Evolutionary conservation across 257 asterid species (phyloP), one percentile per base, ranked within the genome.

Genomic region (Osmanthus fragrans): DNA sequence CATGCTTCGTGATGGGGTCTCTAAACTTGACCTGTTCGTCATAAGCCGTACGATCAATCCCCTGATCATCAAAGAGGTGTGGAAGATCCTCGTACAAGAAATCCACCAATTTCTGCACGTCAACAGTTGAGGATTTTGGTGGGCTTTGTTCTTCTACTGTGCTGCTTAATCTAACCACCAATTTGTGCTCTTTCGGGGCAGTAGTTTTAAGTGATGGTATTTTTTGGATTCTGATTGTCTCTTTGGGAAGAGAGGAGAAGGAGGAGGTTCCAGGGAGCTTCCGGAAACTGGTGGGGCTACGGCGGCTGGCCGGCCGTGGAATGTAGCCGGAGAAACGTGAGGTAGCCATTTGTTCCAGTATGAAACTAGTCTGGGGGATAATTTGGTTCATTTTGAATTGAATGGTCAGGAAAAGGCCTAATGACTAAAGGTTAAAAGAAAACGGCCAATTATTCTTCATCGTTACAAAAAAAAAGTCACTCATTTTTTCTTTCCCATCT

Each of bases 11-110:
- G 64, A 93, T 91, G 19, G 97, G 98, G 78, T 91, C 98, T 56
- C 96, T 84, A 83, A 89, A 93, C 87, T 84, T 83, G 6, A 93
- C 93, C 40, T 85, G 87, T 34, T 87, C 96, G 64, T 90, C 98
- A 81, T 93, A 93, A 6, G 94, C 98, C 73, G 76, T 86, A 23
- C 85, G 90, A 80, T 91, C 94, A 60, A 93, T 91, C 32, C 98
- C 98, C 69, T 81, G 94, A 64, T 93, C 98, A 42, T 91, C 96
- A 18, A 93, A 93, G 32, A 93, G 87, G 78, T 93, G 97, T 34
- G 90, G 93, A 54, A 88, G 92, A 72, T 93, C 98, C 81, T 89
- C 85, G 87, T 91, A 91, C 86, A 93, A 60, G 86, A 93, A 93
- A 54, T 88, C 91, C n/a, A 91, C 94, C 87, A 89, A 63, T 63